phyloP scores from a whole-genome alignment of 2,329 filamentous ascomycete genomes.

The Fulvia fulva region DNA sequence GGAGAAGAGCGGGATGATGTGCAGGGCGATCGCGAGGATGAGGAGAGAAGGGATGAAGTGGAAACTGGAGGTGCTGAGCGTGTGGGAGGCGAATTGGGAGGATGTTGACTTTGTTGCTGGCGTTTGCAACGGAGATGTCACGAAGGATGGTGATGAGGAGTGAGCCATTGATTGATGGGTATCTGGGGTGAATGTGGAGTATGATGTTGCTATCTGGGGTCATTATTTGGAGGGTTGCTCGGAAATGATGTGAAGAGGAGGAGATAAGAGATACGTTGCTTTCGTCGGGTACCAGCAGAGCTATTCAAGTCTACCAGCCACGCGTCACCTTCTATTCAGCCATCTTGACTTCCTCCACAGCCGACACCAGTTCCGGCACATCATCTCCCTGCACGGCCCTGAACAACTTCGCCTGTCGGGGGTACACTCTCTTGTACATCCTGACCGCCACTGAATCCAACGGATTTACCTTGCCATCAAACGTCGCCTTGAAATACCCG shows the following conservation, averaged over 20 bases:
- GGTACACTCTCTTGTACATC: constrained; percentile 54
- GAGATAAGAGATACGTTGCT: neutral
- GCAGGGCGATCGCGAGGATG: constrained; percentile 48
- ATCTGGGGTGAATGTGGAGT: neutral
- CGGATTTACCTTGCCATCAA: constrained; percentile 92
- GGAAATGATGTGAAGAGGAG: neutral
- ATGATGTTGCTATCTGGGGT: neutral
- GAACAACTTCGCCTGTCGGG: constrained; percentile 45
- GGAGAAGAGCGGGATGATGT: constrained; percentile 37
- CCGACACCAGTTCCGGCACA: constrained; percentile 18
- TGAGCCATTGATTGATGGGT: neutral
- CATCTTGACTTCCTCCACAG: constrained; percentile 5
- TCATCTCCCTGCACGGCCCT: constrained; percentile 7
- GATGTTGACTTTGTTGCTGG: constrained; percentile 51
- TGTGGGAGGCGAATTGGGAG: constrained; percentile 52
- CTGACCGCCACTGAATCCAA: constrained; percentile 91
- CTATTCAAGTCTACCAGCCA: neutral
- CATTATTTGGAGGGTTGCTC: neutral
- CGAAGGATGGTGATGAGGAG: constrained; percentile 1
- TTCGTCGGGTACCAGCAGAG: neutral
- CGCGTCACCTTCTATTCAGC: constrained; percentile 12
- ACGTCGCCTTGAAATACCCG: constrained; percentile 99
- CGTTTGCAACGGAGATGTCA: constrained; percentile 31
- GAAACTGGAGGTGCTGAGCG: constrained; percentile 46
- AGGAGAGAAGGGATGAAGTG: constrained; percentile 42